Conservation (phyloP, 805 yeast species). For the Kuraishia borneana region DNA sequence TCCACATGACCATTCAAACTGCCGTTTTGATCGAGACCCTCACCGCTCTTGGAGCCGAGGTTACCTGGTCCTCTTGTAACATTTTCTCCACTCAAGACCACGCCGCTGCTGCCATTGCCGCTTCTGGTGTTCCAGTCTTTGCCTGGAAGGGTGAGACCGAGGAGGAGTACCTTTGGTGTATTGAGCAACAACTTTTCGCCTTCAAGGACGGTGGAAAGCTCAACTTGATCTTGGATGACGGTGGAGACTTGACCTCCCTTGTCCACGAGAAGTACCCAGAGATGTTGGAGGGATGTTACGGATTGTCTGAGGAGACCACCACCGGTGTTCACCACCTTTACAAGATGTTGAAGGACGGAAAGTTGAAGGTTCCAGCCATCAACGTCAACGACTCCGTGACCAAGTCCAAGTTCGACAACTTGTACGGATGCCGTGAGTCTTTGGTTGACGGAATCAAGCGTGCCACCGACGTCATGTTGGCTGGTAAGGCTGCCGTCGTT, state of each 20-base stretch:
- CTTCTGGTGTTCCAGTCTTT: constrained; percentile 97
- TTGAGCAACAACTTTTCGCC: constrained; percentile 96
- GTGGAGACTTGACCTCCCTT: constrained; percentile 96
- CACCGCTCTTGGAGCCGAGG: constrained; percentile 97
- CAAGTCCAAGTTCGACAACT: constrained; percentile 98
- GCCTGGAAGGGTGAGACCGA: constrained; percentile 99
- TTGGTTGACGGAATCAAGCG: constrained; percentile 95
- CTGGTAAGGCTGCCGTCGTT: constrained; percentile 97
- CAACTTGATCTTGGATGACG: constrained; percentile 96
- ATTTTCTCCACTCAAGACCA: constrained; percentile 99
- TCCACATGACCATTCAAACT: constrained; percentile 99
- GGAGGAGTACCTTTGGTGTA: constrained; percentile 99
- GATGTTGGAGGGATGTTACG: constrained; percentile 89
- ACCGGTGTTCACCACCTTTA: constrained; percentile 99
- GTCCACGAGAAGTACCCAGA: constrained; percentile 98
- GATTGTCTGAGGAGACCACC: constrained; percentile 98
- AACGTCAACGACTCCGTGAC: constrained; percentile 98
- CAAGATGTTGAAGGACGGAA: constrained; percentile 84
- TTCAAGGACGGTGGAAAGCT: constrained; percentile 93
- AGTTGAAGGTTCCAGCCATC: constrained; percentile 96
- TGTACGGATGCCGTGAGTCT: constrained; percentile 99
- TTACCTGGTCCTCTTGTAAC: constrained; percentile 99
- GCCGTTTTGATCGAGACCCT: constrained; percentile 97
- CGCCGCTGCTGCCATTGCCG: constrained; percentile 99
- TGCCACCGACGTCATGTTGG: constrained; percentile 99